phyloP scores from a whole-genome alignment of 257 asterid genomes.

The Jacaranda copaia region DNA sequence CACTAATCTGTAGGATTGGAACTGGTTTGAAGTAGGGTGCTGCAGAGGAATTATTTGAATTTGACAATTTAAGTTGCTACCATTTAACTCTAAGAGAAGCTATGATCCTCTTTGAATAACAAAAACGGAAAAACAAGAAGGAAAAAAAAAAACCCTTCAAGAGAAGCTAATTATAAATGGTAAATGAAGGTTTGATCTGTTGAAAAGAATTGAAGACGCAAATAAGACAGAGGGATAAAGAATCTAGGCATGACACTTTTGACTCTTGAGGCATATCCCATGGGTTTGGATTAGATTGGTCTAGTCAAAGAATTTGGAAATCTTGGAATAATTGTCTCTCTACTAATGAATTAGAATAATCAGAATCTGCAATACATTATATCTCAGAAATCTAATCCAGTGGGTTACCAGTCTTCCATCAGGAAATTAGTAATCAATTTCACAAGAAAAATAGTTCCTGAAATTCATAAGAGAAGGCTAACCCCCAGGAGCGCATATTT shows the following conservation, averaged over 20 bases:
- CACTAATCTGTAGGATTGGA: neutral
- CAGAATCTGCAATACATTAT: neutral
- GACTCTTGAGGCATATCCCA: conserved; percentile 14
- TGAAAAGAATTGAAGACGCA: too few relatives aligned
- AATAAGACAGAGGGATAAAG: too few relatives aligned
- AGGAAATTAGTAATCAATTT: neutral
- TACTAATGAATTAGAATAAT: neutral
- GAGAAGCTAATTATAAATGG: neutral
- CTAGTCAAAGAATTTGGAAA: neutral
- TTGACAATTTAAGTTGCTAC: conserved; percentile 13
- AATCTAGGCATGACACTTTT: too few relatives aligned
- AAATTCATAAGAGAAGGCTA: neutral
- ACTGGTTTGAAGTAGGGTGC: neutral
- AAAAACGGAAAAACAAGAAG: too few relatives aligned
- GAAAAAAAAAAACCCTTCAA: too few relatives aligned
- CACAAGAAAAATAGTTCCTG: neutral
- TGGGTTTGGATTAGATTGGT: conserved; percentile 7
- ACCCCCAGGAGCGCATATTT: too few relatives aligned
- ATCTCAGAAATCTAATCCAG: neutral
- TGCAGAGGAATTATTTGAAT: conserved; percentile 8
- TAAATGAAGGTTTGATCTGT: neutral
- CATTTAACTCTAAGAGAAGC: too few relatives aligned
- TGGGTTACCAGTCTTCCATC: neutral
- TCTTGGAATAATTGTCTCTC: conserved; percentile 1
- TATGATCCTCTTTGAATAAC: too few relatives aligned